phyloP scores from a whole-genome alignment of 768 basidiomycete genomes.

The Phylloporus rhodoxanthus region DNA sequence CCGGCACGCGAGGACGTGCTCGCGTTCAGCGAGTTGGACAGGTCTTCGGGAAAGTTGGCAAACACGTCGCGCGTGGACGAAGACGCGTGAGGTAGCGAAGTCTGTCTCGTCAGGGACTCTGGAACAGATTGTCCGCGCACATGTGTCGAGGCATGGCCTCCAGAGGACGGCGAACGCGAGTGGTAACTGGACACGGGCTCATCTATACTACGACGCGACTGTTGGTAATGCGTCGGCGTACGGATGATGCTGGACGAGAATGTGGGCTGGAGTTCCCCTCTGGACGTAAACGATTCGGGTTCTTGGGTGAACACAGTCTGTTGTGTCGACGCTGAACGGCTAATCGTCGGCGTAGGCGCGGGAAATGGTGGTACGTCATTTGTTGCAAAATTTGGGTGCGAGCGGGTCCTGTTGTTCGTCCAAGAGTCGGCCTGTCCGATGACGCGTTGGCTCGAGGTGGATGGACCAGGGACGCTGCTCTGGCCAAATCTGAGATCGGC shows the following conservation, averaged over 20 bases:
- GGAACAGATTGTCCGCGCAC: conserved; percentile 16
- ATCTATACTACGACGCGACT: conserved; percentile 22
- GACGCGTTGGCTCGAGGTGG: conserved; percentile 15
- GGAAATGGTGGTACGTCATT: conserved; percentile 25
- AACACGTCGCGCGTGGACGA: conserved; percentile 19
- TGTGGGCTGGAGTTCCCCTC: conserved; percentile 53
- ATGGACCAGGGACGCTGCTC: conserved; percentile 11
- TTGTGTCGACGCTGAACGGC: conserved; percentile 11
- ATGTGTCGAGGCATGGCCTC: conserved; percentile 11
- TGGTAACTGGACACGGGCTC: conserved; percentile 14
- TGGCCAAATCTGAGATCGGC: conserved; percentile 9
- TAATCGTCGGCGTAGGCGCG: conserved; percentile 21
- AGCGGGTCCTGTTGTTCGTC: conserved; percentile 17
- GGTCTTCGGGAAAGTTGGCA: conserved; percentile 24
- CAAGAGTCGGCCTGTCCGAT: conserved; percentile 11
- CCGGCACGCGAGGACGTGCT: conserved; percentile 12
- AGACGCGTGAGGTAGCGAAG: conserved; percentile 22
- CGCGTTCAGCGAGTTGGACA: conserved; percentile 17
- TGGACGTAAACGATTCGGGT: conserved; percentile 45
- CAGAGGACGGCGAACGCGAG: conserved; percentile 23
- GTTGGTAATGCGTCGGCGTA: conserved; percentile 56
- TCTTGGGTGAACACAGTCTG: conserved; percentile 18
- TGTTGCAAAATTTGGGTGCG: conserved; percentile 14
- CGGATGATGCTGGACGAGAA: conserved; percentile 67
- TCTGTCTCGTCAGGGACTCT: conserved; percentile 21